These are phyloP conservation scores for Corylus avellana DNA, from an alignment of 306 rosid genomes.

Conservation along the genomic window DNA sequence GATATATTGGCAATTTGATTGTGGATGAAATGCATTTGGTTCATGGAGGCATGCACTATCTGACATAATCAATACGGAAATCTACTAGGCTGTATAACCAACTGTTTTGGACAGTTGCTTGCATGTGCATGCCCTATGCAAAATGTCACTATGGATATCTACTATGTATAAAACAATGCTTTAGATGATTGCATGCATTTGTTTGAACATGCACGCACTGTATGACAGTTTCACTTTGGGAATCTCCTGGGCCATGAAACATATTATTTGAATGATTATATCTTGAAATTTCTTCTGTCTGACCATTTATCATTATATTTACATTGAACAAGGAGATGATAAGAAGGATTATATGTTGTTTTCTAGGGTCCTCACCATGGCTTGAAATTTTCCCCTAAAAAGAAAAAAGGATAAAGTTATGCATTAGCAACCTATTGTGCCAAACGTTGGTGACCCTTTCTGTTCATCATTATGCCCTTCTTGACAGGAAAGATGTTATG, in stretches of 20 bases:
- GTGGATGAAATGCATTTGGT: background rate
- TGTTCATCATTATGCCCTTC: background rate
- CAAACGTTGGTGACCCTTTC: background rate
- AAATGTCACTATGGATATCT: background rate
- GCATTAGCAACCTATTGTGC: background rate
- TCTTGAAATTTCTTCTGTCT: background rate
- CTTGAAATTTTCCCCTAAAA: background rate
- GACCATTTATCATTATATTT: background rate
- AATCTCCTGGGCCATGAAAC: background rate
- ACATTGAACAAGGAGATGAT: background rate
- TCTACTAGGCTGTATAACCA: background rate
- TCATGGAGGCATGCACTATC: too few species aligned
- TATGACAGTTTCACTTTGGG: background rate
- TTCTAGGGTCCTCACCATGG: background rate
- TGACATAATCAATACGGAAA: background rate
- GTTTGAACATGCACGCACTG: slow-evolving; percentile 1
- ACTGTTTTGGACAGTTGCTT: background rate
- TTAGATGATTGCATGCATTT: background rate
- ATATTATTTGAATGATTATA: background rate
- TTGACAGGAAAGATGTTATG: background rate
- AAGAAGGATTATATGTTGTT: background rate
- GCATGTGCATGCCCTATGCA: background rate
- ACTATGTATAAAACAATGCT: background rate
- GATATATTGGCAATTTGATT: background rate
- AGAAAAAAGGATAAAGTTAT: background rate